These are phyloP conservation scores for Fusarium paranaense DNA, from an alignment of 2,329 filamentous ascomycete genomes.

Conservation along the genomic window DNA sequence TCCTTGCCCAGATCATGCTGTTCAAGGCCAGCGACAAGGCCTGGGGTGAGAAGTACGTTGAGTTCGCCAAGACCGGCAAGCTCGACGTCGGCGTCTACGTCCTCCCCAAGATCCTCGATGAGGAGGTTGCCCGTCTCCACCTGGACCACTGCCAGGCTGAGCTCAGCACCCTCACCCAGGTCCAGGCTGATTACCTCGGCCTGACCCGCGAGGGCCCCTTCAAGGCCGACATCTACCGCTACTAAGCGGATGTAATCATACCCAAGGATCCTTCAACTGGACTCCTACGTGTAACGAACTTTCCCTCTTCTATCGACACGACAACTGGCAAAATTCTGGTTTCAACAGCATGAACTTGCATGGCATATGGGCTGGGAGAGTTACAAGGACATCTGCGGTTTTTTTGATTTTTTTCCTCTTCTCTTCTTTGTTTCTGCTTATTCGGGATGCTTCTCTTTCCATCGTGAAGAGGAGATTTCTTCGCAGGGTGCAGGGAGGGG, in stretches of 20 bases:
- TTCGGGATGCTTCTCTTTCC: constrained; percentile 34
- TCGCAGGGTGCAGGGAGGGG: constrained; percentile 47
- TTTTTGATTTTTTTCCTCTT: constrained; percentile 38
- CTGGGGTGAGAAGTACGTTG: constrained; percentile 93
- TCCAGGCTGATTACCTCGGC: constrained; percentile 95
- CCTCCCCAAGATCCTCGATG: constrained; percentile 97
- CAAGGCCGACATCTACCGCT: constrained; percentile 81
- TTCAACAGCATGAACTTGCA: constrained; percentile 60
- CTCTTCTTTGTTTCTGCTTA: constrained; percentile 43
- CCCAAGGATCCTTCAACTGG: constrained; percentile 56
- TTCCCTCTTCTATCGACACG: constrained; percentile 46
- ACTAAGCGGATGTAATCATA: constrained; percentile 55
- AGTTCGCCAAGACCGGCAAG: constrained; percentile 94
- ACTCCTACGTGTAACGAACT: constrained; percentile 52
- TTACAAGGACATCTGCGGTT: constrained; percentile 43
- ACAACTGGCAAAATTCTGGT: constrained; percentile 54
- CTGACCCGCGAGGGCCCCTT: constrained; percentile 88
- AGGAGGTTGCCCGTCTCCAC: constrained; percentile 97
- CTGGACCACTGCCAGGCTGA: constrained; percentile 93
- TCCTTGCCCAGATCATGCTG: constrained; percentile 98
- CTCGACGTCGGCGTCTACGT: constrained; percentile 92
- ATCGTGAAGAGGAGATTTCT: constrained; percentile 30
- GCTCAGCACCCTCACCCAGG: constrained; percentile 84
- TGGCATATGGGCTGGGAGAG: constrained; percentile 51
- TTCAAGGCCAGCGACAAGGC: constrained; percentile 91